Percentiles rank a stretch among this genome's conserved stretches.
These are phyloP conservation scores for Pseudoscleropodium purum DNA, from an alignment of 225 moss, liverwort and hornwort species.

Conservation along the genomic window DNA sequence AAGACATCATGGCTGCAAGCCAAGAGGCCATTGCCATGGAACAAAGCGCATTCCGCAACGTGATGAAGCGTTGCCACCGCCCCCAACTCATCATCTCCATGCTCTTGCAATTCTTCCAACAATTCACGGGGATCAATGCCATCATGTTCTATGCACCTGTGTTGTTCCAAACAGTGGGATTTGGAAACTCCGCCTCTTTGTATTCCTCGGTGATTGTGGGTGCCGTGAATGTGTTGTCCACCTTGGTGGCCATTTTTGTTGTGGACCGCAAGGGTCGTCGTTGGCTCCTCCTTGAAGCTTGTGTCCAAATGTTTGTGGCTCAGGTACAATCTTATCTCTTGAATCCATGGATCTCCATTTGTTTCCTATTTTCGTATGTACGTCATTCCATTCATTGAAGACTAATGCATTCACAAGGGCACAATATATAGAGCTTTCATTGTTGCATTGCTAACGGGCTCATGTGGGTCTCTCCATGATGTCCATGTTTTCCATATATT, in stretches of 20 bases:
- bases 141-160: neutral
- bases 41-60: neutral
- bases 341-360: no score
- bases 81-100: neutral
- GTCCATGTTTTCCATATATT: neutral
- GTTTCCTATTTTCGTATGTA: neutral
- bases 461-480: neutral
- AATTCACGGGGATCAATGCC: neutral
- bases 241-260: neutral
- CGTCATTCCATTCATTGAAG: neutral
- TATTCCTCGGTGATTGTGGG: neutral
- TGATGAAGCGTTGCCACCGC: neutral
- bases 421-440: neutral
- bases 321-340: neutral
- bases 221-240: neutral
- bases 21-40: neutral
- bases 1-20: neutral
- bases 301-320: neutral
- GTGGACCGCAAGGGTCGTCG: neutral
- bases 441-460: neutral
- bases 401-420: neutral
- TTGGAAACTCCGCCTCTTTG: neutral
- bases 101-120: neutral
- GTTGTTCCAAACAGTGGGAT: neutral
- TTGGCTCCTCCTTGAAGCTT: neutral